These are phyloP conservation scores for Crithidia fasciculata DNA, from an alignment of 208 protist genomes.

Conservation along the genomic window DNA sequence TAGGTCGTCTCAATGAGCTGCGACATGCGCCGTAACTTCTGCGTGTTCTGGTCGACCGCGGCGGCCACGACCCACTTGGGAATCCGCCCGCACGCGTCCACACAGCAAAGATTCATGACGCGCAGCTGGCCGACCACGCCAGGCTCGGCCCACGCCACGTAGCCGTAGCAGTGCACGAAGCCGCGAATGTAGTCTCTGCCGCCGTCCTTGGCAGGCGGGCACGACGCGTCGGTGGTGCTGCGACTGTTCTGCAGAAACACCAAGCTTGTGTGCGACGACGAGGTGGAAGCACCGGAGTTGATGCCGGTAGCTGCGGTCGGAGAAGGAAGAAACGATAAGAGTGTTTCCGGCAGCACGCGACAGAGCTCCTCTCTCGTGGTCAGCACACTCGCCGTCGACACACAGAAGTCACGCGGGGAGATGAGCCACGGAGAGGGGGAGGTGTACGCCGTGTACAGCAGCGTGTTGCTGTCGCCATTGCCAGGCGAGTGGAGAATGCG, in stretches of 20 bases:
- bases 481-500: conserved; percentile 12
- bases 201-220: background rate
- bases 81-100: conserved; percentile 50
- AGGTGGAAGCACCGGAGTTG: too few relatives aligned
- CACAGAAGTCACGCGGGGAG: conserved; percentile 54
- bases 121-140: background rate
- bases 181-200: conserved; percentile 32
- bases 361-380: conserved; percentile 12
- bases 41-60: conserved; percentile 32
- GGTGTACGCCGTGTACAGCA: conserved; percentile 53
- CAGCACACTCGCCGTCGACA: conserved; percentile 22
- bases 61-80: conserved; percentile 48
- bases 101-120: conserved; percentile 53
- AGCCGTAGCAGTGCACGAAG: conserved; percentile 47
- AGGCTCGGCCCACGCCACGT: conserved; percentile 27
- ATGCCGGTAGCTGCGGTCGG: too few relatives aligned
- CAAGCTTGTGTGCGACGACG: too few relatives aligned
- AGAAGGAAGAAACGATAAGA: background rate
- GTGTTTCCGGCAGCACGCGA: conserved; percentile 1
- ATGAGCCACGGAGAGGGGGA: conserved; percentile 39
- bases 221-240: conserved; percentile 6
- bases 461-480: conserved; percentile 3
- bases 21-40: conserved; percentile 37
- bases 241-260: conserved; percentile 43
- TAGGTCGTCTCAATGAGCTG: conserved; percentile 5